Conservation (phyloP, 768 basidiomycete species). For the Hortiboletus flavorubellus region DNA sequence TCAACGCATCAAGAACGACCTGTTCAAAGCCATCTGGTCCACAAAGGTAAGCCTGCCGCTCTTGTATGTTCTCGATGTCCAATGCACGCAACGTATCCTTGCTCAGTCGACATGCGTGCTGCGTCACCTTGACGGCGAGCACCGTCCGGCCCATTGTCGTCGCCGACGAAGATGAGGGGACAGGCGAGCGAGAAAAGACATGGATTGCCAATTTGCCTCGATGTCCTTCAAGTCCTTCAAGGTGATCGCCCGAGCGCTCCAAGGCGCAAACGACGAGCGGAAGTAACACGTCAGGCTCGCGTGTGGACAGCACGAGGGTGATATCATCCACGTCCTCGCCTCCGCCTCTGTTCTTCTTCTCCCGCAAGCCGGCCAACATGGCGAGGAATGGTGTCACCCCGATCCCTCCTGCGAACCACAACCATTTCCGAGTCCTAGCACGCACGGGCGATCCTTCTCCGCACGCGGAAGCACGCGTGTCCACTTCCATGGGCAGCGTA, state of each 20-base stretch:
- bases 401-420: constrained; percentile 64
- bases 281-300: constrained; percentile 51
- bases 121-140: constrained; percentile 11
- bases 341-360: neutral
- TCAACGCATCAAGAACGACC: constrained; percentile 33
- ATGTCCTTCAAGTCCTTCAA: neutral
- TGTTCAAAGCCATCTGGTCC: constrained; percentile 48
- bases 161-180: neutral
- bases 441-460: neutral
- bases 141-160: constrained; percentile 9
- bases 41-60: constrained; percentile 44
- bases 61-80: constrained; percentile 12
- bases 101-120: constrained; percentile 22
- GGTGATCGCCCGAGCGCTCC: neutral
- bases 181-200: constrained; percentile 32
- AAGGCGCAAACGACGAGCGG: constrained; percentile 30
- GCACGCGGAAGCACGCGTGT: neutral
- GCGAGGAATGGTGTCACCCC: constrained; percentile 64
- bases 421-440: constrained; percentile 23
- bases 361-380: constrained; percentile 39
- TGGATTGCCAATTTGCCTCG: constrained; percentile 33
- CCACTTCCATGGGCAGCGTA: constrained; percentile 26
- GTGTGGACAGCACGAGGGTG: constrained; percentile 46
- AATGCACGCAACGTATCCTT: constrained; percentile 2
- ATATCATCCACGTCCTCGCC: constrained; percentile 34